Evolutionary conservation across 768 basidiomycete genomes (phyloP).

Genomic region (Chlorophyllum brunneum): DNA sequence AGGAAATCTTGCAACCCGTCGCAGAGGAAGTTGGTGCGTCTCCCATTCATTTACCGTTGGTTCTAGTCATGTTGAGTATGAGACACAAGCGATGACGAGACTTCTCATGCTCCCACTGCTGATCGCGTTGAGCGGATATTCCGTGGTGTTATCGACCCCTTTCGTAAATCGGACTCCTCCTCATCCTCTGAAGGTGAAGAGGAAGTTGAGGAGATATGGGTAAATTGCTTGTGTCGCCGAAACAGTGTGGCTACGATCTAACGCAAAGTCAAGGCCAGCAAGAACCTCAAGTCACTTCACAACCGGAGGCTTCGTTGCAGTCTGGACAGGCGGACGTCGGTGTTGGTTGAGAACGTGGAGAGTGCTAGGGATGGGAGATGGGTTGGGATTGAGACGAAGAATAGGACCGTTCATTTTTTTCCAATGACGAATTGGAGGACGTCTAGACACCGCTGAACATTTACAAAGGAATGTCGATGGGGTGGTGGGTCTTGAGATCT

Average conservation of each 20-base stretch:
- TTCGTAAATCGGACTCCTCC: constrained; percentile 18
- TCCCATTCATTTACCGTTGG: not conserved
- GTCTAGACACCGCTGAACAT: constrained; percentile 58
- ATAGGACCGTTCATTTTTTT: constrained; percentile 68
- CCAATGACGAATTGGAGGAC: constrained; percentile 73
- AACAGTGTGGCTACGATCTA: too few species aligned
- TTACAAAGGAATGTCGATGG: constrained; percentile 43
- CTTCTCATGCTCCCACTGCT: constrained; percentile 65
- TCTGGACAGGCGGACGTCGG: too few species aligned
- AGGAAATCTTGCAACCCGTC: constrained; percentile 52
- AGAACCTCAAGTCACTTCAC: too few species aligned
- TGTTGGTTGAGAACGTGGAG: constrained; percentile 50
- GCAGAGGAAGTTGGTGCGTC: constrained; percentile 50
- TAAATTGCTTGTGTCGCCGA: constrained; percentile 35
- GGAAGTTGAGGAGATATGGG: constrained; percentile 57
- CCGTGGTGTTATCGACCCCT: constrained; percentile 27
- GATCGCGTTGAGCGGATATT: constrained; percentile 65
- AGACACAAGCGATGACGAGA: constrained; percentile 46
- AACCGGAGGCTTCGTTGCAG: too few species aligned
- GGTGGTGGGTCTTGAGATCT: constrained; percentile 33
- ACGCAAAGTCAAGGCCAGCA: too few species aligned
- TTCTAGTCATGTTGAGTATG: constrained; percentile 3
- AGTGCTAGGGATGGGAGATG: constrained; percentile 62
- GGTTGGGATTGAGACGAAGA: constrained; percentile 63
- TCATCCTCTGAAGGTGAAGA: constrained; percentile 26